Evolutionary conservation across 345 rosid genomes (phyloP), one percentile per base, ranked within the genome.

Genomic region (Boechera stricta): DNA sequence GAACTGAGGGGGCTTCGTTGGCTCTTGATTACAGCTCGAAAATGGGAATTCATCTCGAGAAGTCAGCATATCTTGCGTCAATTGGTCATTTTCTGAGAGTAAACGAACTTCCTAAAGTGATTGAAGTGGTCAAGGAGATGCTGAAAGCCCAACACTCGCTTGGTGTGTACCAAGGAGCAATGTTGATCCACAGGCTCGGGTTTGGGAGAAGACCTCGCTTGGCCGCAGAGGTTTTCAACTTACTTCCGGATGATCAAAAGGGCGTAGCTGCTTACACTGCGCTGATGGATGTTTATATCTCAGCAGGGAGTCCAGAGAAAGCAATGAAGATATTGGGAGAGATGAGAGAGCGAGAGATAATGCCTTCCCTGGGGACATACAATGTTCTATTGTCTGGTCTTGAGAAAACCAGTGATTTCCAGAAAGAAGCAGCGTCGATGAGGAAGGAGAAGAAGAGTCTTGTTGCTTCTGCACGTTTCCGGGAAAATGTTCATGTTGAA

Each of bases 261-360:
- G 85, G 89, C 18, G 84, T 84, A 73, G 87, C 96, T 61, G 83
- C 91, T 38, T 90, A 86, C 68, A 90, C 93, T 44, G 91, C 96
- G 77, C 66, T 91, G 74, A 68, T 94, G 71, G 74, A 85, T 62
- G 93, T 83, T 35, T 87, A 90, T 75, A 84, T 91, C 78, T 67
- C 89, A 72, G 93, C 90, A 70, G 96, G 97, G 56, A 86, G 86
- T 81, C 82, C 87, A 35, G 88, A 87, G 70, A 90, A 88, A 77
- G 96, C 87, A 61, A 82, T 91, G 72, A 81, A 86, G 82, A 83
- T 87, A 65, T 80, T 80, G 70, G 80, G 76, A 77, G 78, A 83
- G 59, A 90, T 94, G 96, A 81, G 73, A 71, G 78, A 53, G 69
- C 78, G 82, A 75, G 87, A 83, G 73, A 79, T 86, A 42, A 47